Base-by-base conservation (phyloP, 495 filamentous ascomycete genomes). In the Mytilinidion resinicola region DNA sequence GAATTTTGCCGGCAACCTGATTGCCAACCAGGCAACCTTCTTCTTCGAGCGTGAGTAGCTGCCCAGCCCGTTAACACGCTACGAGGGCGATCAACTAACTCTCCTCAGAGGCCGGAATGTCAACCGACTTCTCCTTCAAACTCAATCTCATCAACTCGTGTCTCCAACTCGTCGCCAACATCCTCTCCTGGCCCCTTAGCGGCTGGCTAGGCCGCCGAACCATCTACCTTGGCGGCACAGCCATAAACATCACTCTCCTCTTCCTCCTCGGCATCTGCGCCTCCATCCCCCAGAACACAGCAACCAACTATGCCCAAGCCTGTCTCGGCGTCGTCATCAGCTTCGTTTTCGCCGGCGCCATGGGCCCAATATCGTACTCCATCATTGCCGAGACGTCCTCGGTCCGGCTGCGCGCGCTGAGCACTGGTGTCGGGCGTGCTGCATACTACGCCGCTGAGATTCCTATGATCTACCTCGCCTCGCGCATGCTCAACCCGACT, bases 311-410 rank as follows among this genome's bases (percentile, higher is more conserved):
- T 50, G 80, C 80, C 35, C 73, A 77, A 65, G 80, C 80, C 25
- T 77, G 75, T 36, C 69, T 83, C 34, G 79, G 79, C 54, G 67
- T 82, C 11, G 80, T 82, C 62, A 70, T 82, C 63, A 81, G 79
- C 52, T 74, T 82, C 59, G 69, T 77, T 42, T 82, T 80, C 69
- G 72, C 70, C 56, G 68, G 79, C 55, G 77, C 76, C 57, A 77
- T 75, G 19, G 80, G 74, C 33, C 80, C 80, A 55, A 74, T 75
- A 51, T 80, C 79, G 49, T 83, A 74, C 74, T 75, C 78, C 68
- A 78, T 82, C 58, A 82, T 84, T 57, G 79, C 76, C 36, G 80
- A 82, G 66, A 82, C 79, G 50, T 78, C 80, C 37, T 70, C 80
- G 55, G 73, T 82, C 65, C 80, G 80, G 57, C 78, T 81, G 47